Conservation (phyloP, 495 filamentous ascomycete genomes). For the Durotheca rogersii region DNA sequence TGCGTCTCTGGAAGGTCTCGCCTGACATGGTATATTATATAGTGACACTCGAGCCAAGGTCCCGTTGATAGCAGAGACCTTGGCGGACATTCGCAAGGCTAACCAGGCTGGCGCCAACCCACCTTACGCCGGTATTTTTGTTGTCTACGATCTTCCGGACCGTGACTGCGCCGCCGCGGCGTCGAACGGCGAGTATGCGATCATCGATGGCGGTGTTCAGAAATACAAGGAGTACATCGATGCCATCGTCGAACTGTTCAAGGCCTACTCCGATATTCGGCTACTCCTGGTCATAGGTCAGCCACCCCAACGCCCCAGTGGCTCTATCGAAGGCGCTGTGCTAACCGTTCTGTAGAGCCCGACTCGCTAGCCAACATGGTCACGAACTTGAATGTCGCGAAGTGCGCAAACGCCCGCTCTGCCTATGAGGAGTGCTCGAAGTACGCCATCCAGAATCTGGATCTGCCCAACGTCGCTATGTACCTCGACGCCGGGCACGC, state of each 20-base stretch:
- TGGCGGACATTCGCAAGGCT: constrained; percentile 49
- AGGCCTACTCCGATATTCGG: constrained; percentile 39
- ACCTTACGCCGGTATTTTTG: constrained; percentile 38
- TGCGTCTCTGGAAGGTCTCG: neutral
- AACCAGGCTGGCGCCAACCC: constrained; percentile 50
- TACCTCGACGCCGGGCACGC: constrained; percentile 70
- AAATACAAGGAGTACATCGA: constrained; percentile 65
- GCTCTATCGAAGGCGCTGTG: neutral
- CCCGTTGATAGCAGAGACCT: constrained; percentile 47
- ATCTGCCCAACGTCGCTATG: constrained; percentile 67
- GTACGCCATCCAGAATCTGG: constrained; percentile 61
- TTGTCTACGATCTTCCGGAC: constrained; percentile 65
- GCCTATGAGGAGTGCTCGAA: constrained; percentile 60
- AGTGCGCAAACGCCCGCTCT: constrained; percentile 56
- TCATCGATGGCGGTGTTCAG: constrained; percentile 53
- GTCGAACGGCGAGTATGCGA: constrained; percentile 60
- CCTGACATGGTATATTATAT: constrained; percentile 2
- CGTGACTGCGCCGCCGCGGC: constrained; percentile 64
- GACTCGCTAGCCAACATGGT: constrained; percentile 68
- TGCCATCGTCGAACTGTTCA: constrained; percentile 36
- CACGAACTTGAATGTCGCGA: constrained; percentile 59
- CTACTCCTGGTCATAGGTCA: constrained; percentile 31
- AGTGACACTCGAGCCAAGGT: constrained; percentile 53
- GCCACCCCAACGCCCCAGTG: neutral
- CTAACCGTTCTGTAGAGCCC: constrained; percentile 46